Percentiles rank a stretch among this genome's conserved stretches.
Conservation (phyloP, 768 basidiomycete species). For the Lactifluus subvellereus region DNA sequence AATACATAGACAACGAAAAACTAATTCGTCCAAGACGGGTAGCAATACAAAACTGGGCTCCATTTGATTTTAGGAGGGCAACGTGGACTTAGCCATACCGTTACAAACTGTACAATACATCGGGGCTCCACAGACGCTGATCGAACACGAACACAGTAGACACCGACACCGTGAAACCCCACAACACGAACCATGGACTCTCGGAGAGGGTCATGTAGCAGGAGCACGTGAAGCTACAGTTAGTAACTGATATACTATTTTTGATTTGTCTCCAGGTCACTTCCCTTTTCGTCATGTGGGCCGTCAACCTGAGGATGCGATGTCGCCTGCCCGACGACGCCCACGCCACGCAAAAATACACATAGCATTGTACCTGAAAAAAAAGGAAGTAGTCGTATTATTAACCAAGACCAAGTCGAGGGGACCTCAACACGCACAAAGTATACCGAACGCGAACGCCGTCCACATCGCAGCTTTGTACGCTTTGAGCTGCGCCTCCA, state of each 20-base stretch:
- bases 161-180: too few relatives aligned
- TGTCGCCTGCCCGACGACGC: slow-evolving; percentile 35
- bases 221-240: too few relatives aligned
- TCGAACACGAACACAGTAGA: too few relatives aligned
- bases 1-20: too few relatives aligned
- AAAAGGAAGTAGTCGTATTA: background rate
- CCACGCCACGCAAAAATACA: slow-evolving; percentile 34
- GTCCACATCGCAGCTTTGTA: slow-evolving; percentile 66
- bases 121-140: too few relatives aligned
- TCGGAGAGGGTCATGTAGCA: too few relatives aligned
- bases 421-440: slow-evolving; percentile 39
- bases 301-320: background rate
- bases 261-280: background rate
- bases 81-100: too few relatives aligned
- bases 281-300: background rate
- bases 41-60: too few relatives aligned
- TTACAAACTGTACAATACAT: too few relatives aligned
- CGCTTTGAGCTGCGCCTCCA: slow-evolving; percentile 39
- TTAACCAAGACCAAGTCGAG: background rate
- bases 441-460: slow-evolving; percentile 51
- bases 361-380: slow-evolving; percentile 14
- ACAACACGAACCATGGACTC: too few relatives aligned
- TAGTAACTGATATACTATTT: background rate
- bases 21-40: too few relatives aligned
- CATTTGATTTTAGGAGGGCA: too few relatives aligned